Evolutionary conservation across 768 basidiomycete genomes (phyloP), one percentile per base, ranked within the genome.

Genomic region (Kwoniella dejecticola): DNA sequence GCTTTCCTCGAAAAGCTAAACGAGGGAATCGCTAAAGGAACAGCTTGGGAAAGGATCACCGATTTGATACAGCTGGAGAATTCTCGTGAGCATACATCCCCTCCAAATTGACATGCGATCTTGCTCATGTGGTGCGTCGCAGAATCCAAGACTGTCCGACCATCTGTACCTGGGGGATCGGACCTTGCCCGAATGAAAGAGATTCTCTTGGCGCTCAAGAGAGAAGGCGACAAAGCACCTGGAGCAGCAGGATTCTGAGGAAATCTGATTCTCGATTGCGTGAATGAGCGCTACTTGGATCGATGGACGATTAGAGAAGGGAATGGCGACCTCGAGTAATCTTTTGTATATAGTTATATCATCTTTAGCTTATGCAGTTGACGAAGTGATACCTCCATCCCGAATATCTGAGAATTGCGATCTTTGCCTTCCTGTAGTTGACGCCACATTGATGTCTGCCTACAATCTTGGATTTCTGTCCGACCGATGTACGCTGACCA

Each of bases 21-120:
- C 21, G 87, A 87, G 48, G 85, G 87, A 10, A 85, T 98, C 52
- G 88, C 91, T 0, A 83, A 84, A 55, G 96, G 95, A 24, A 96
- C 95, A 21, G 95, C 93, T 7, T 99, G 95, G 95, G 87, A 92
- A 69, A 88, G 96, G 36, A 95, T 99, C 74, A 89, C 88, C 75
- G 86, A 87, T 26, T 80, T 87, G 52, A 80, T 96, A 63, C 91
- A 94, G 68, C 83, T 99, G 36, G 86, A 95, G 78, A 97, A 98
- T 78, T 96, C 93, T 56, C 92, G 78, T 79, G 42, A 64, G 77
- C 77, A 1, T 4, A 30, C 57, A 26, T 3, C 42, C 47, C 17
- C 41, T 42, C 19, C 41, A 13, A 42, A 6, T 19, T 42, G 4
- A 15, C 33, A 36, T 36, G 33, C 7, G 33, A 36, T 7, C 33